Percentiles rank a stretch among this genome's conserved stretches.
Evolutionary conservation across 176 grass and related monocot genomes (phyloP).

Genomic region (Hsuehochloa calcarea): DNA sequence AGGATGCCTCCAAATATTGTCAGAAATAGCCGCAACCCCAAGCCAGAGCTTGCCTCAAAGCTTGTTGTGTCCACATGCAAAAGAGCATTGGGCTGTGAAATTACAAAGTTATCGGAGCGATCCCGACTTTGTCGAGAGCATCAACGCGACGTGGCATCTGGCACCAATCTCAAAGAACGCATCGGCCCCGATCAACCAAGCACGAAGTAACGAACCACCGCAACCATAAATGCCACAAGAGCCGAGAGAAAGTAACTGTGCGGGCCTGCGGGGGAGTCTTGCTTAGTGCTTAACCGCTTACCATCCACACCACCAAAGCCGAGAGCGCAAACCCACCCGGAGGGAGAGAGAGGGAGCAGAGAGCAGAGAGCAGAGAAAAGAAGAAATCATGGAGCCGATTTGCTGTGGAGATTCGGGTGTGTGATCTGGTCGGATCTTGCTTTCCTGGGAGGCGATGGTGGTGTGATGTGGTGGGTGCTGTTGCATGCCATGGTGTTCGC

Average conservation of each 20-base stretch:
- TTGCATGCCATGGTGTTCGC: slow-evolving; percentile 2
- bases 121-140: neutral
- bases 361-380: slow-evolving; percentile 36
- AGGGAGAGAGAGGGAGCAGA: neutral
- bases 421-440: slow-evolving; percentile 83
- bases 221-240: neutral
- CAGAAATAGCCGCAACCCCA: no score
- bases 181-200: neutral
- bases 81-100: neutral
- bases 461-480: slow-evolving; percentile 18
- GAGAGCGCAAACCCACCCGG: neutral
- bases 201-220: slow-evolving; percentile 9
- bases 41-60: no score
- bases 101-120: neutral
- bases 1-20: no score
- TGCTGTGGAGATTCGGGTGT: slow-evolving; percentile 61
- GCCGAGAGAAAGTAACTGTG: no score
- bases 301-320: slow-evolving; percentile 29
- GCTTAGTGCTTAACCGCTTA: neutral
- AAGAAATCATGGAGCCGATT: slow-evolving; percentile 68
- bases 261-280: neutral
- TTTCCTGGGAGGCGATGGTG: slow-evolving; percentile 42
- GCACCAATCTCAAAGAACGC: slow-evolving; percentile 3
- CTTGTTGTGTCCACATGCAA: no score
- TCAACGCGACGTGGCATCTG: neutral